Evolutionary conservation across 179 eudicot genomes (phyloP).

Genomic region (Spergularia azorica): DNA sequence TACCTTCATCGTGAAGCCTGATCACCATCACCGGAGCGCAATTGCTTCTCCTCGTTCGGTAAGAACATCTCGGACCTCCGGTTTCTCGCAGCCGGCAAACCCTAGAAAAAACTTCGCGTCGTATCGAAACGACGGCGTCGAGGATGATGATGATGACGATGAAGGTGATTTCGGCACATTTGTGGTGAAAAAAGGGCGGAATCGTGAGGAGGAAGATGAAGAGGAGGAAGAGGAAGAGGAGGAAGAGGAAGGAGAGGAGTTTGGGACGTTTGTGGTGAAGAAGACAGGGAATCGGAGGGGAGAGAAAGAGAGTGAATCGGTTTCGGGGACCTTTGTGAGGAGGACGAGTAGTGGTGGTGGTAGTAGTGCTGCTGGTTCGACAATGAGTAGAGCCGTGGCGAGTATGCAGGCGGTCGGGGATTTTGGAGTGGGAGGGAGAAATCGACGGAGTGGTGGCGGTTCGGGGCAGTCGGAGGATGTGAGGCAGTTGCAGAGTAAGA

Average conservation of each 20-base stretch:
- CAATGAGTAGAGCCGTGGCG: constrained; percentile 89
- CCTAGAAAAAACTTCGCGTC: constrained; percentile 18
- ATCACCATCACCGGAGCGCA: constrained; percentile 26
- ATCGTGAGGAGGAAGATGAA: constrained; percentile 31
- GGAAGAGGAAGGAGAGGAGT: constrained; percentile 47
- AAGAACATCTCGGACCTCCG: too few species aligned
- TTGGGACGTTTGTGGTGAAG: constrained; percentile 75
- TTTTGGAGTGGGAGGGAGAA: constrained; percentile 55
- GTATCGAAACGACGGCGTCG: constrained; percentile 4
- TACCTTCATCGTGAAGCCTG: constrained; percentile 62
- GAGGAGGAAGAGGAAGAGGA: constrained; percentile 48
- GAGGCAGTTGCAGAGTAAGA: constrained; percentile 56
- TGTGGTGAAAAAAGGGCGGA: constrained; percentile 51
- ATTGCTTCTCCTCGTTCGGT: constrained; percentile 24
- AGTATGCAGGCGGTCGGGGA: constrained; percentile 85
- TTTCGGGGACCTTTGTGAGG: constrained; percentile 62
- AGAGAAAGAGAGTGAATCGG: constrained; percentile 41
- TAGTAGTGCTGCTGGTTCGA: constrained; percentile 32
- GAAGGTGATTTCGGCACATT: constrained; percentile 64
- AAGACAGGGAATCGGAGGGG: constrained; percentile 32
- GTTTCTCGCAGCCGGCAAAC: neutral
- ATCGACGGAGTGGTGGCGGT: constrained; percentile 34
- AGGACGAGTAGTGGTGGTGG: constrained; percentile 42
- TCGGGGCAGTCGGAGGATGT: constrained; percentile 35
- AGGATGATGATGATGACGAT: constrained; percentile 28